Conservation (phyloP, 1,139 yeast species). For the Petasospora fabianii region DNA sequence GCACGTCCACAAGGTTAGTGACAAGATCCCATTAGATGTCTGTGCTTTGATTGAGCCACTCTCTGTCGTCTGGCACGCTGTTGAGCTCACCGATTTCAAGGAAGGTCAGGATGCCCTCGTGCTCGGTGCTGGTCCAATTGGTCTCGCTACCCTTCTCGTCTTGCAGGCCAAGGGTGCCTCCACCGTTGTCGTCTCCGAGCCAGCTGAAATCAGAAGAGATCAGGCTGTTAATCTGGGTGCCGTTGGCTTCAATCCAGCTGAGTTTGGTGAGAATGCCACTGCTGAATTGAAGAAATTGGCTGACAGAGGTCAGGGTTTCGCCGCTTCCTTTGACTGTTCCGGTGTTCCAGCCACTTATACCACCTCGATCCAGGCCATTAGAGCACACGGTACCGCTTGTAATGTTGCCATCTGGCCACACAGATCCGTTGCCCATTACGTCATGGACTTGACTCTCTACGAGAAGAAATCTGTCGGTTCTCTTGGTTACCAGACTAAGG, state of each 20-base stretch:
- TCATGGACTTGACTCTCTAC: constrained; percentile 45
- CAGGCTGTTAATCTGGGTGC: constrained; percentile 51
- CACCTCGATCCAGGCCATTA: constrained; percentile 47
- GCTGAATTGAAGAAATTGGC: constrained; percentile 37
- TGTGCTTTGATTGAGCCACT: constrained; percentile 57
- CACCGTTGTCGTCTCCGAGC: constrained; percentile 56
- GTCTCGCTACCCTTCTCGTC: constrained; percentile 52
- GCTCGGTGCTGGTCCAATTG: constrained; percentile 63
- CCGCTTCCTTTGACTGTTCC: constrained; percentile 57
- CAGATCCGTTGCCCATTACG: constrained; percentile 41
- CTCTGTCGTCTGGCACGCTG: constrained; percentile 59
- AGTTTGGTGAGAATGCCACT: constrained; percentile 34
- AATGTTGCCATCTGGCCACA: constrained; percentile 61
- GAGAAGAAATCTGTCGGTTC: constrained; percentile 49
- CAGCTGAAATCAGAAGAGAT: constrained; percentile 50
- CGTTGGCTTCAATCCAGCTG: constrained; percentile 43
- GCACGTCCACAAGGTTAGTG: constrained; percentile 45
- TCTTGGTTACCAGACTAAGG: constrained; percentile 45
- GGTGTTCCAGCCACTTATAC: constrained; percentile 54
- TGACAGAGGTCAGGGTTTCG: constrained; percentile 50
- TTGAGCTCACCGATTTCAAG: constrained; percentile 39
- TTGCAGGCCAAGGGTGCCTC: constrained; percentile 52
- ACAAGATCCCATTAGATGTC: constrained; percentile 44
- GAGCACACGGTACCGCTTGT: constrained; percentile 59
- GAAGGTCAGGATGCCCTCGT: constrained; percentile 48